Conservation (phyloP, 2,329 filamentous ascomycete species). For the Hypomyces perniciosus region DNA sequence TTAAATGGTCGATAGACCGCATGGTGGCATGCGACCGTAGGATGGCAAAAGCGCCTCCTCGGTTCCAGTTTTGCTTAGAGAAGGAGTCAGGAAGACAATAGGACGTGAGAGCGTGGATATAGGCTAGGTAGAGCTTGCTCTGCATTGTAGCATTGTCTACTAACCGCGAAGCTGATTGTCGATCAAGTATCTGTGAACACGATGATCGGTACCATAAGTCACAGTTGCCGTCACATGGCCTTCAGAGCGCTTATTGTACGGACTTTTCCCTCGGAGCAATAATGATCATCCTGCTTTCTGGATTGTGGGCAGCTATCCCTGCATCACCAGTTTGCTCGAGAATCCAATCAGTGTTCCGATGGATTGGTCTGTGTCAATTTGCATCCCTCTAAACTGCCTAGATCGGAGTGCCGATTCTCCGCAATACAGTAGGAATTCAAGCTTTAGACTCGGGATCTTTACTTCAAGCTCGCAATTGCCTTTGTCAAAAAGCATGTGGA, state of each 20-base stretch:
- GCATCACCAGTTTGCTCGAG: conserved; percentile 39
- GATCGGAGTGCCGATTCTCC: conserved; percentile 30
- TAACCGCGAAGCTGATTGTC: conserved; percentile 46
- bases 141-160: conserved; percentile 43
- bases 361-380: conserved; percentile 38
- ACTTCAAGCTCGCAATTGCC: conserved; percentile 25
- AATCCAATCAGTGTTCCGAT: conserved; percentile 41
- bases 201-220: conserved; percentile 6
- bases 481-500: not conserved
- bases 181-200: conserved; percentile 42
- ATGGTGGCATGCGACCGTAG: conserved; percentile 45
- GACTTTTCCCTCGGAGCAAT: conserved; percentile 30
- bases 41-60: conserved; percentile 47
- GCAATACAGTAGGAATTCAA: conserved; percentile 38
- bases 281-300: conserved; percentile 28
- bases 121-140: conserved; percentile 45
- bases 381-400: conserved; percentile 43
- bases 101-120: conserved; percentile 50
- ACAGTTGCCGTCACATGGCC: conserved; percentile 34
- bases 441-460: conserved; percentile 39
- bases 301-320: conserved; percentile 7
- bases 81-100: conserved; percentile 45
- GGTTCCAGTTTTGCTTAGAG: conserved; percentile 44
- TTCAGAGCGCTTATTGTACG: not conserved
- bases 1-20: conserved; percentile 31